These are phyloP conservation scores for Astraeus odoratus DNA, from an alignment of 768 basidiomycete species.

Conservation along the genomic window DNA sequence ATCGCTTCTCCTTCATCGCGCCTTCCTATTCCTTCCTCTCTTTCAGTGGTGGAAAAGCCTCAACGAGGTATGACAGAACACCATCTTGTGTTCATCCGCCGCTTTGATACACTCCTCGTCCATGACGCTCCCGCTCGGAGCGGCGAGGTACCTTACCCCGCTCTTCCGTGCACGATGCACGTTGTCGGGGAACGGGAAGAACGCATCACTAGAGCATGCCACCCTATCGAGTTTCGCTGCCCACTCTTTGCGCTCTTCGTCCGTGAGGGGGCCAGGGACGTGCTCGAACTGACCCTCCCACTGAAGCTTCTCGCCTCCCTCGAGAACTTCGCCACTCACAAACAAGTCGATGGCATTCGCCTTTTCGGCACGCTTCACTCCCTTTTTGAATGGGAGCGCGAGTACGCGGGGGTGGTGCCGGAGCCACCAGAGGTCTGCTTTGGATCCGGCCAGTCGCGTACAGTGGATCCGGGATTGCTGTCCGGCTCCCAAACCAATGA, in stretches of 20 bases:
- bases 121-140: constrained; percentile 94
- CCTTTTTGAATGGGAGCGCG: constrained; percentile 91
- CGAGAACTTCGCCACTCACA: constrained; percentile 83
- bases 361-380: constrained; percentile 95
- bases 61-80: constrained; percentile 85
- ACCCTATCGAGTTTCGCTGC: constrained; percentile 72
- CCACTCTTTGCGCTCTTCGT: constrained; percentile 71
- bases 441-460: constrained; percentile 93
- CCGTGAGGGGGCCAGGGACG: constrained; percentile 56
- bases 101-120: constrained; percentile 94
- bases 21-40: background rate
- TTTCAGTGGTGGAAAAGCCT: constrained; percentile 84
- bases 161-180: constrained; percentile 90
- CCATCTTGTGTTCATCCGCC: constrained; percentile 87
- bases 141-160: constrained; percentile 88
- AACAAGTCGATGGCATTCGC: constrained; percentile 98
- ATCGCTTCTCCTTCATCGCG: constrained; percentile 1
- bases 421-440: constrained; percentile 99
- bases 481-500: constrained; percentile 94
- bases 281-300: constrained; percentile 88
- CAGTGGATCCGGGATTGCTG: constrained; percentile 99
- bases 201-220: constrained; percentile 92
- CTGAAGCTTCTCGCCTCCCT: constrained; percentile 81
- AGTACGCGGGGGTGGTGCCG: constrained; percentile 95
- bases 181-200: constrained; percentile 99